Conservation (phyloP, 169 alveolate species). For the Cryptosporidium felis region DNA sequence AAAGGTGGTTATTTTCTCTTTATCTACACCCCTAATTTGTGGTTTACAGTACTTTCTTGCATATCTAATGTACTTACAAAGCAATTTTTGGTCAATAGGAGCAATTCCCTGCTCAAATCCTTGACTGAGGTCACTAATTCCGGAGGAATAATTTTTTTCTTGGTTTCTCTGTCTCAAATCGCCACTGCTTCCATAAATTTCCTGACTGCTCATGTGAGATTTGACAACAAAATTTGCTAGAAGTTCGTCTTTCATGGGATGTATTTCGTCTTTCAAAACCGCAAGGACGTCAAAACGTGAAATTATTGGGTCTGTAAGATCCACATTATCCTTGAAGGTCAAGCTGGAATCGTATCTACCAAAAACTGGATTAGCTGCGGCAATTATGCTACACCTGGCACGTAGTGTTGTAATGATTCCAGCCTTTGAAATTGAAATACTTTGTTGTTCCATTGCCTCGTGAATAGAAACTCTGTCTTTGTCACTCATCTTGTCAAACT, state of each 20-base stretch:
- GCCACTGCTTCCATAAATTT: constrained; percentile 68
- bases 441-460: constrained; percentile 99
- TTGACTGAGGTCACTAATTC: not conserved
- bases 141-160: constrained; percentile 74
- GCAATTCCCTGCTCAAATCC: not conserved
- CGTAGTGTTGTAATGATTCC: constrained; percentile 96
- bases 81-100: constrained; percentile 90
- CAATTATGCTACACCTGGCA: constrained; percentile 99
- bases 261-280: constrained; percentile 97
- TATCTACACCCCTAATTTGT: constrained; percentile 85
- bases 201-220: constrained; percentile 75
- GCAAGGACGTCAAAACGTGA: constrained; percentile 98
- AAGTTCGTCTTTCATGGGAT: constrained; percentile 91
- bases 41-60: constrained; percentile 90
- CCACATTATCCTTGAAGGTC: constrained; percentile 98
- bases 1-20: constrained; percentile 89
- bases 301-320: constrained; percentile 98
- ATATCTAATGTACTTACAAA: constrained; percentile 94
- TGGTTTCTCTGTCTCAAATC: constrained; percentile 47
- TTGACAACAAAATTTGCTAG: constrained; percentile 95
- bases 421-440: constrained; percentile 98
- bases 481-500: constrained; percentile 99
- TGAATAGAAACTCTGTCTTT: constrained; percentile 99
- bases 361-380: constrained; percentile 99
- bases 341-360: constrained; percentile 96